Evolutionary conservation across 768 basidiomycete species (phyloP), one percentile per base, ranked within the genome.

Genomic region (Rhodotorula graminis): DNA sequence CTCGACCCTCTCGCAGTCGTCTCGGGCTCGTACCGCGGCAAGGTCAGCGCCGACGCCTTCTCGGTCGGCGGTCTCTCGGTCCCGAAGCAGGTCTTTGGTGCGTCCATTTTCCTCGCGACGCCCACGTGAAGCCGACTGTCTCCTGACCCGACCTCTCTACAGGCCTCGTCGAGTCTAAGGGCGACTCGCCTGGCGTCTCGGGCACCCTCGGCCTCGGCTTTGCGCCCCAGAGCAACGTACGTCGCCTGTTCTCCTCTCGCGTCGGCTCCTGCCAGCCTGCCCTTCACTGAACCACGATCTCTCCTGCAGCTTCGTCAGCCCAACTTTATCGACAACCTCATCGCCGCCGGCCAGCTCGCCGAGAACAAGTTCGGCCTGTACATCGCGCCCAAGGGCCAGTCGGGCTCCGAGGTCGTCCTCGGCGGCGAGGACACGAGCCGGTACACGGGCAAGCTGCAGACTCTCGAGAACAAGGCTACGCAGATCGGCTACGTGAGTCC

Each of bases 291-390:
- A n/a, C n/a, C 37, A 5, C 44, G 25, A 25, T 23, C 50, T 52
- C 23, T 25, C 7, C 15, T 19, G 5, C 44, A 64, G 69, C 42
- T 70, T 50, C 7, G 29, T 18, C 23, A 6, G 21, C 7, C 11
- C 9, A 44, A 42, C 40, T n/a, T 65, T 29, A 15, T 65, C 49
- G 29, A 27, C 6, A 65, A 65, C 56, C 55, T 65, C 40, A 5
- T 42, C 44, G 16, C 49, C 2, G 42, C 44, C 11, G 33, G 49
- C 15, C 27, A 47, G 47, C 29, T 59, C 27, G 16, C 53, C 53
- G n/a, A 52, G 40, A 11, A 25, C 42, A 3, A 21, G 3, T 47
- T 70, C 52, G 64, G 64, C 29, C 69, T 70, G 42, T 70, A 37
- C 59, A 47, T 66, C 60, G 21, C 55, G 23, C 55, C 61, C 4